Conservation (phyloP, 2,329 filamentous ascomycete species). For the Scytalidium sp. region DNA sequence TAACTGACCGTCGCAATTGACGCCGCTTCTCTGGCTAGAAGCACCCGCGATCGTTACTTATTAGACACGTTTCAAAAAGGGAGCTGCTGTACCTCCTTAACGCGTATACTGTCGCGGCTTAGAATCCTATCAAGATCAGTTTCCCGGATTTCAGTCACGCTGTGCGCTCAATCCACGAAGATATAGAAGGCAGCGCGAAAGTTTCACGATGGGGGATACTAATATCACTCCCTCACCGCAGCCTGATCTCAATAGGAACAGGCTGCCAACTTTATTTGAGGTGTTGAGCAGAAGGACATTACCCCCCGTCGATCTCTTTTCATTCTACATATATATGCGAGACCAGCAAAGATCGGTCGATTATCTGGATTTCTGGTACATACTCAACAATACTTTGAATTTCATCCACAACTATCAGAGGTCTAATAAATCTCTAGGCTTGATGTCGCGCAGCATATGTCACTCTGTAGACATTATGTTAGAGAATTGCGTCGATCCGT, state of each 20-base stretch:
- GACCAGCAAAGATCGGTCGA: slow-evolving; percentile 98
- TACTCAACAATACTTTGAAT: slow-evolving; percentile 7
- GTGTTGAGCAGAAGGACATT: slow-evolving; percentile 92
- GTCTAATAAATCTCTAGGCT: slow-evolving; percentile 59
- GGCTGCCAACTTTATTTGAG: slow-evolving; percentile 92
- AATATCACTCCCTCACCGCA: slow-evolving; percentile 47
- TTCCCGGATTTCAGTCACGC: neutral
- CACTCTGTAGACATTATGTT: slow-evolving; percentile 93
- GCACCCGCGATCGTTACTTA: neutral
- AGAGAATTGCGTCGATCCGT: slow-evolving; percentile 92
- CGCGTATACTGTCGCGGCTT: neutral
- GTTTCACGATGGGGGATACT: slow-evolving; percentile 18
- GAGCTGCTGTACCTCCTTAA: neutral
- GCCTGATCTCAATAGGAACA: slow-evolving; percentile 67
- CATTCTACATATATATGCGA: slow-evolving; percentile 99
- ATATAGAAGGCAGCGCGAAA: neutral
- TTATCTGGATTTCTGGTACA: slow-evolving; percentile 96
- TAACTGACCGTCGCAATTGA: neutral
- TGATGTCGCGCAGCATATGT: slow-evolving; percentile 99
- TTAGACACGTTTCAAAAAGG: neutral
- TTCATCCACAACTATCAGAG: neutral
- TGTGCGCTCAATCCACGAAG: neutral
- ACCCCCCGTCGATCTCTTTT: slow-evolving; percentile 93
- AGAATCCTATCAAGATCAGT: neutral
- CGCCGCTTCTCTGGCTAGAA: neutral